Base-by-base conservation (phyloP, 1,284 basidiomycete species). In the Ustilago nuda region DNA sequence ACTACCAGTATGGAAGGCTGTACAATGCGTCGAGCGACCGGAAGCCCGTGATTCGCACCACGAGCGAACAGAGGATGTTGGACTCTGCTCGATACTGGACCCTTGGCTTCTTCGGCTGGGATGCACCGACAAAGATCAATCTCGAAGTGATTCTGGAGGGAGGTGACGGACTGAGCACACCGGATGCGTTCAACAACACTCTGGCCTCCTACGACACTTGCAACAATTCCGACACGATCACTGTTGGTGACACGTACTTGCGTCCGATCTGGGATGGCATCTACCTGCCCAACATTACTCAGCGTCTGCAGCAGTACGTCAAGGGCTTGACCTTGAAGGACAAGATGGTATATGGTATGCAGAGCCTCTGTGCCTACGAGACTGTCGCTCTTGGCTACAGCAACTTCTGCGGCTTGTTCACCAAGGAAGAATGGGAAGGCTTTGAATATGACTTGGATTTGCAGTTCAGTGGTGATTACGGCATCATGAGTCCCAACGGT, bases 391-490 rank as follows among this genome's bases (percentile, higher is more conserved):
- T 82, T 6, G 83, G 82, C 27, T 82, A 76, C 54, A 76, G 71
- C n/a, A 51, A 81, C 66, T 98, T 96, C 87, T 98, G 95, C 80
- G 90, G 90, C 62, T 87, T 97, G 0, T 97, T 97, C 87, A 94
- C 93, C 0, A 89, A 92, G 83, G 91, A 93, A 53, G 94, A 97
- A 85, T 94, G 94, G 92, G 89, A 92, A 77, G 93, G 93, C 7
- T 95, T 93, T 53, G 79, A 83, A 57, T 83, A 82, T 84, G 90
- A 93, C 83, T 93, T 95, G 61, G 78, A 80, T 30, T 67, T 84
- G 5, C 65, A 80, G 55, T 80, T 79, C 50, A 57, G 59, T 8
- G 78, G 81, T 13, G 90, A 91, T 81, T 92, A 91, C 11, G 92
- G 91, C 0, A 92, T 92, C 81, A 93, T 93, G 19, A 92, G 91